Percentiles rank a stretch among this genome's conserved stretches.
These are phyloP conservation scores for Somion occarium DNA, from an alignment of 1,284 basidiomycete species.

Conservation along the genomic window DNA sequence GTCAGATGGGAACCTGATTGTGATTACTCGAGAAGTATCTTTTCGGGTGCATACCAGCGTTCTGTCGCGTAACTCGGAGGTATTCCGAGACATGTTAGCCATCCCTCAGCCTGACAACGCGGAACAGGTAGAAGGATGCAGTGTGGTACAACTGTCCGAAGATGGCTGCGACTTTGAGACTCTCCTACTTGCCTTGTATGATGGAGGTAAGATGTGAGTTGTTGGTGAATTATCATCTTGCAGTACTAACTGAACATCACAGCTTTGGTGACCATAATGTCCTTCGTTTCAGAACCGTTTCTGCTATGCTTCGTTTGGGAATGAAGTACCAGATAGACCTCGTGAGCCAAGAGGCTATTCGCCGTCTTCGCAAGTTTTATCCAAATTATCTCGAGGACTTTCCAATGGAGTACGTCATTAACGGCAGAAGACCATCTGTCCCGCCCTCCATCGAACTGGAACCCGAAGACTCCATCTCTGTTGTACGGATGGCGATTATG, in stretches of 20 bases:
- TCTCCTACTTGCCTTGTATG: background rate
- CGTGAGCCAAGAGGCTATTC: background rate
- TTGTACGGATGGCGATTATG: background rate
- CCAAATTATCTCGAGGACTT: background rate
- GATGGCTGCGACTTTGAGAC: background rate
- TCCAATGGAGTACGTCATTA: background rate
- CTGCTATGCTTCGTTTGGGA: background rate
- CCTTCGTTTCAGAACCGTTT: background rate
- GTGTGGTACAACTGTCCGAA: slow-evolving; percentile 10
- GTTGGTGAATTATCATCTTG: background rate
- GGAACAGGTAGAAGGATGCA: slow-evolving; percentile 6
- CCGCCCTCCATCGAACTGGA: background rate
- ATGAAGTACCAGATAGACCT: background rate
- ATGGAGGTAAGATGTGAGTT: background rate
- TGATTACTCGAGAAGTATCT: background rate
- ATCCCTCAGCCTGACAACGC: background rate
- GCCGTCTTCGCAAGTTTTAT: background rate
- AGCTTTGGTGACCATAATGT: background rate
- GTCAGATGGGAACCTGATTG: slow-evolving; percentile 1
- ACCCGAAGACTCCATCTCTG: background rate
- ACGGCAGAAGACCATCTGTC: background rate
- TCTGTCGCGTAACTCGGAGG: slow-evolving; percentile 2
- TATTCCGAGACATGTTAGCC: slow-evolving; percentile 11
- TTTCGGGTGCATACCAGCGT: slow-evolving; percentile 1
- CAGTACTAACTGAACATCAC: background rate